A percentile compares a stretch with the other conserved stretches of the same genome.
phyloP scores from a whole-genome alignment of 352 stramenopile species.

The Pythium rishiriense region DNA sequence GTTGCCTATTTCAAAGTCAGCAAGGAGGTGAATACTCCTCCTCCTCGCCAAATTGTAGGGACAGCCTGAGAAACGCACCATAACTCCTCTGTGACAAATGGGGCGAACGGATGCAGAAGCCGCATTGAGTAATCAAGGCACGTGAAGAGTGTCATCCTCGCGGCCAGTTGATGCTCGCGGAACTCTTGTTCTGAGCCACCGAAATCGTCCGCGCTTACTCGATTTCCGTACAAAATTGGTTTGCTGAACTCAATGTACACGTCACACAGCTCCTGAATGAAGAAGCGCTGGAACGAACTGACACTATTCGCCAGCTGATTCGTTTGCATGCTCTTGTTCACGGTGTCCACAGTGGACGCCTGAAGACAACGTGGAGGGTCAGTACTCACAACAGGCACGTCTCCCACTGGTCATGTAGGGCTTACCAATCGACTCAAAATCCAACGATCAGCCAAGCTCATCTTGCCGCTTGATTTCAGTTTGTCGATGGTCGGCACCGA shows the following conservation, averaged over 20 bases:
- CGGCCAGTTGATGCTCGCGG: constrained; percentile 66
- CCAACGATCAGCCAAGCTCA: constrained; percentile 76
- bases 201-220: constrained; percentile 38
- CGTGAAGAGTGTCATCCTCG: constrained; percentile 92
- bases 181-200: constrained; percentile 46
- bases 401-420: not conserved
- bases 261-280: constrained; percentile 85
- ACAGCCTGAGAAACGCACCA: constrained; percentile 83
- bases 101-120: constrained; percentile 98
- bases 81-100: constrained; percentile 99
- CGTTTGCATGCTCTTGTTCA: constrained; percentile 66
- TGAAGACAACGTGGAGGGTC: not conserved
- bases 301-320: constrained; percentile 76
- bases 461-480: constrained; percentile 34
- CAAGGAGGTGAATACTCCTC: too few relatives aligned
- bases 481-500: not conserved
- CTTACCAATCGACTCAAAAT: constrained; percentile 83
- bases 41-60: not conserved
- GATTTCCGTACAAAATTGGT: constrained; percentile 75
- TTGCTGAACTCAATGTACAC: constrained; percentile 91
- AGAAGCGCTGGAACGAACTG: constrained; percentile 75
- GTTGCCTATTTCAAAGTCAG: constrained; percentile 44
- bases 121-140: constrained; percentile 95
- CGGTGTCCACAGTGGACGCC: constrained; percentile 36
- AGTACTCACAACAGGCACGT: not conserved